Evolutionary conservation across 352 stramenopile genomes (phyloP).

Genomic region (Pythium oligandrum): DNA sequence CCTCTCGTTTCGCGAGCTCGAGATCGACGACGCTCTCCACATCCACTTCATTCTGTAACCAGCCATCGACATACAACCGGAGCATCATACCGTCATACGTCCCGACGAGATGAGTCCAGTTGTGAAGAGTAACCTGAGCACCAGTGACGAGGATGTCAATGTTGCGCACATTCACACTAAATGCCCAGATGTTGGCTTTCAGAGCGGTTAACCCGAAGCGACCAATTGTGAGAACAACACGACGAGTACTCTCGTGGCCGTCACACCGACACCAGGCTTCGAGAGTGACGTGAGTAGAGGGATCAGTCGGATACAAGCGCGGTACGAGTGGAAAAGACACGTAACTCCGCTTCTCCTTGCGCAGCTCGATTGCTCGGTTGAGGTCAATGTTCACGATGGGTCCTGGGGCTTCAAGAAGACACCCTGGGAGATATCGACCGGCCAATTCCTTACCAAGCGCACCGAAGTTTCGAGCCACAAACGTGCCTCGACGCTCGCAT

Average conservation of each 20-base stretch:
- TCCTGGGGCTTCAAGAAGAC: constrained; percentile 63
- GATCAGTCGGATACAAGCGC: constrained; percentile 31
- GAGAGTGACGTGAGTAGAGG: constrained; percentile 45
- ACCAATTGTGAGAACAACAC: constrained; percentile 68
- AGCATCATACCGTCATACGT: constrained; percentile 88
- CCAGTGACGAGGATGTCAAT: constrained; percentile 70
- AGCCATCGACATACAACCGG: constrained; percentile 77
- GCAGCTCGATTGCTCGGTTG: constrained; percentile 64
- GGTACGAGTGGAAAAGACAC: constrained; percentile 42
- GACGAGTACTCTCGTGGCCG: constrained; percentile 60
- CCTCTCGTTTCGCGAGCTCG: constrained; percentile 59
- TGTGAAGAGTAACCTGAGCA: constrained; percentile 40
- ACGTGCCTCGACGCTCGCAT: constrained; percentile 72
- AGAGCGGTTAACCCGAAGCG: constrained; percentile 67
- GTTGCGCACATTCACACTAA: constrained; percentile 73
- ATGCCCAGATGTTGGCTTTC: constrained; percentile 74
- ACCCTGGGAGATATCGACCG: constrained; percentile 56
- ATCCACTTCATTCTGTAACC: constrained; percentile 66
- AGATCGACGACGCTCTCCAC: constrained; percentile 64
- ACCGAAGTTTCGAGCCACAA: constrained; percentile 68
- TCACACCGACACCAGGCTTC: constrained; percentile 78
- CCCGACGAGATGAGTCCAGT: constrained; percentile 85
- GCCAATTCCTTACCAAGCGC: constrained; percentile 32
- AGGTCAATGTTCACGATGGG: constrained; percentile 81
- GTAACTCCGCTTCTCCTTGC: constrained; percentile 51